Percentiles rank a stretch among this genome's conserved stretches.
These are phyloP conservation scores for Rhododendron henanense DNA, from an alignment of 148 eudicot genomes.

Conservation along the genomic window DNA sequence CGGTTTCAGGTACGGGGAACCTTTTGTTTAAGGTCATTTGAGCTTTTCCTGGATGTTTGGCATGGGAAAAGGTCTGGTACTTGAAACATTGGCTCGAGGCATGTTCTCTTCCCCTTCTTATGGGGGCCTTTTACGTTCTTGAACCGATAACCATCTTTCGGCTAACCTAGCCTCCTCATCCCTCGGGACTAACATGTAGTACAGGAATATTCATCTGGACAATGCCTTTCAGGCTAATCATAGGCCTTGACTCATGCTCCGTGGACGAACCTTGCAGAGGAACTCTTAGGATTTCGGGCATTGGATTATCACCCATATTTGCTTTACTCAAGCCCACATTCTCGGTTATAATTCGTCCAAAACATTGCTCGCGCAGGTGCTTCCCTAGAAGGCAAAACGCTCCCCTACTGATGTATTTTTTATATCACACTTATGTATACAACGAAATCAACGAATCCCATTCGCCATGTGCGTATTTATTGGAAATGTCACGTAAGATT, in stretches of 20 bases:
- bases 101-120: background rate
- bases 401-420: too few species aligned
- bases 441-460: background rate
- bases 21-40: background rate
- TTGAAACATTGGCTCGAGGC: background rate
- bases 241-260: background rate
- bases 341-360: too few species aligned
- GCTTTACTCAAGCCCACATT: background rate
- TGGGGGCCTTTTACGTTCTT: background rate
- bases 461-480: background rate
- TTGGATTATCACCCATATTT: background rate
- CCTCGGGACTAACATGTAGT: background rate
- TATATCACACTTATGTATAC: background rate
- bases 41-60: background rate
- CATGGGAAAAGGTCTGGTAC: background rate
- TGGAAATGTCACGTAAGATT: background rate
- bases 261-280: background rate
- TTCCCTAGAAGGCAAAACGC: background rate
- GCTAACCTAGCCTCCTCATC: too few species aligned
- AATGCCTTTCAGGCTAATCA: background rate
- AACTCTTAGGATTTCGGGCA: background rate
- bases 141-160: too few species aligned
- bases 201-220: background rate
- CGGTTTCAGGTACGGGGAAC: background rate
- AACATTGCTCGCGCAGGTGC: background rate